Conservation (phyloP, 2,329 filamentous ascomycete genomes). For the Penicillium sp. region DNA sequence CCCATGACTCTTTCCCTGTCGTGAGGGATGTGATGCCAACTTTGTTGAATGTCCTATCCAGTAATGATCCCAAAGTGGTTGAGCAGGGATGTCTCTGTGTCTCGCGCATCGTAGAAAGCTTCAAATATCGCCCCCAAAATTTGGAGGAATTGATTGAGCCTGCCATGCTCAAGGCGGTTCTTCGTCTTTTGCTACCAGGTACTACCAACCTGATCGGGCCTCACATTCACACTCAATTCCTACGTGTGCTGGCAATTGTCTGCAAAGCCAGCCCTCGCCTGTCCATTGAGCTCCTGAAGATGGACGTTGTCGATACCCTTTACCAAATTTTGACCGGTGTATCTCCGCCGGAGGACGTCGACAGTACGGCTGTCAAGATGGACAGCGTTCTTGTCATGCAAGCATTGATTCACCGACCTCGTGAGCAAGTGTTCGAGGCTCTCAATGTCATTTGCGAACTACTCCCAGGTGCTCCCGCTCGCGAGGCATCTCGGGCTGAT, state of each 20-base stretch:
- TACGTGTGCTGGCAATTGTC: slow-evolving; percentile 86
- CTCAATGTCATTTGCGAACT: slow-evolving; percentile 97
- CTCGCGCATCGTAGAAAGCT: slow-evolving; percentile 94
- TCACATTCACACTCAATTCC: slow-evolving; percentile 93
- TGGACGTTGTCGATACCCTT: slow-evolving; percentile 94
- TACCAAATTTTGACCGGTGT: slow-evolving; percentile 97
- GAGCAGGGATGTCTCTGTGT: slow-evolving; percentile 96
- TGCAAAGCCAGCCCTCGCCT: slow-evolving; percentile 83
- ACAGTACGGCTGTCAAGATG: slow-evolving; percentile 60
- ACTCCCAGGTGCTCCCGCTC: slow-evolving; percentile 69
- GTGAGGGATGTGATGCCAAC: slow-evolving; percentile 97
- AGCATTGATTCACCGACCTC: slow-evolving; percentile 88
- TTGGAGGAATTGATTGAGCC: slow-evolving; percentile 90
- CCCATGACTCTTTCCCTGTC: slow-evolving; percentile 86
- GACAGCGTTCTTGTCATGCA: slow-evolving; percentile 99
- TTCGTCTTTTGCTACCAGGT: slow-evolving; percentile 85
- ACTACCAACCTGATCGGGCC: slow-evolving; percentile 93
- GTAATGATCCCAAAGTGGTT: slow-evolving; percentile 93
- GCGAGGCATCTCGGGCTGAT: slow-evolving; percentile 53
- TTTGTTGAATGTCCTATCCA: slow-evolving; percentile 81
- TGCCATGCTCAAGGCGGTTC: slow-evolving; percentile 77
- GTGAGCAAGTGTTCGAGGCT: slow-evolving; percentile 95
- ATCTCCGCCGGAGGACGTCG: slow-evolving; percentile 77
- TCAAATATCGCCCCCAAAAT: slow-evolving; percentile 82
- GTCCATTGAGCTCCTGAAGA: slow-evolving; percentile 87